Base-by-base conservation (phyloP, 2,329 filamentous ascomycete genomes). In the Daldinia sp. region DNA sequence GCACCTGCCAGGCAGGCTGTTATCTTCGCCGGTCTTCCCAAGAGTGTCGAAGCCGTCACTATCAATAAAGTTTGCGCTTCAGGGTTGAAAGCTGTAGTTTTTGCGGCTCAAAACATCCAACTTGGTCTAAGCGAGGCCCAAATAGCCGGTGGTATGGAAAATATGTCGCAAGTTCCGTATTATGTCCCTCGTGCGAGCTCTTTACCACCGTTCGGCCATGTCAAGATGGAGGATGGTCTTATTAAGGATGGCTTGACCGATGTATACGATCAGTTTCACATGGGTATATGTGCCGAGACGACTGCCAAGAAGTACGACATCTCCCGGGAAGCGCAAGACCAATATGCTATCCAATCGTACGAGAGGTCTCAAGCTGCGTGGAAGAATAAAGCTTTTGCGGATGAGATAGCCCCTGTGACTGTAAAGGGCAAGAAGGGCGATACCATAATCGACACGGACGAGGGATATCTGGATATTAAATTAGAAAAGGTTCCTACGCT, bases 11-110 rank as follows among this genome's bases (percentile, higher is more conserved):
- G 96, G 55, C 96, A 99, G 83, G 96, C 96, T 10, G 85, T 89
- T 72, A 92, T 98, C 67, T 95, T 97, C 77, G 93, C 96, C 3
- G 94, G 94, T 1, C 88, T 98, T 3, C 87, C 93, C 9, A 84
- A 89, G n/a, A 89, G 86, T 6, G 87, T 97, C 63, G 96, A 99
- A 82, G 92, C 94, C 39, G 90, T 92, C 57, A 98, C 96, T 15
- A 91, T 99, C 81, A 99, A 99, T 86, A 99, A 99, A 83, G 96
- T 99, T 67, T 99, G 96, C 84, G 92, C 96, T 3, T 98, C 94
- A 0, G 96, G 96, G 4, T 85, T 99, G 72, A 99, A 99, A 81
- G 92, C 96, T 1, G 94, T 98, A 4, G 90, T 88, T 23, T 87
- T 98, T 50, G 96, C 95, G 1, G 95, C 95, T 0, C 93, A 97